Percentiles rank a stretch among this genome's conserved stretches.
Evolutionary conservation across 2,329 filamentous ascomycete genomes (phyloP).

Genomic region (Phyllachora maydis): DNA sequence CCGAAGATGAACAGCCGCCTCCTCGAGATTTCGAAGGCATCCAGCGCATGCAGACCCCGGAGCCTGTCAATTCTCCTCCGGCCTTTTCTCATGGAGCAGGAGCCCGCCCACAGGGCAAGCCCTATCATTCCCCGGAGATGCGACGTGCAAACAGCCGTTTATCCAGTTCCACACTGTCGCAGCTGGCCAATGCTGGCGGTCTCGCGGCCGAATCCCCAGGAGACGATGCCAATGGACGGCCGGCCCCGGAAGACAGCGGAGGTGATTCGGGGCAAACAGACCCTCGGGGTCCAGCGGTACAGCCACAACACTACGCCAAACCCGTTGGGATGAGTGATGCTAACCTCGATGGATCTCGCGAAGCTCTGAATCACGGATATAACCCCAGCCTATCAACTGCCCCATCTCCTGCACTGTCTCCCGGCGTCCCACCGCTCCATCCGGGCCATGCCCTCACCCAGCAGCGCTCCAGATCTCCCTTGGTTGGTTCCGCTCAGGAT

Average conservation of each 20-base stretch:
- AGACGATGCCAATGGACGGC: constrained; percentile 10
- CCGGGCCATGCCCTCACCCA: constrained; percentile 17
- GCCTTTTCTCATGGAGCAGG: constrained; percentile 59
- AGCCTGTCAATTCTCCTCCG: constrained; percentile 60
- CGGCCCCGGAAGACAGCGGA: constrained; percentile 11
- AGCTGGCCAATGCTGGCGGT: constrained; percentile 52
- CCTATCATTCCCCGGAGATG: constrained; percentile 56
- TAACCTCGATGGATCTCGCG: constrained; percentile 31
- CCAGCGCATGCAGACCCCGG: constrained; percentile 39
- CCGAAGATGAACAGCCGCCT: constrained; percentile 31
- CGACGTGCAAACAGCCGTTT: constrained; percentile 68
- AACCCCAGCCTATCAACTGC: no score
- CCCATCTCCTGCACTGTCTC: constrained; percentile 10
- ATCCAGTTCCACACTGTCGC: constrained; percentile 60
- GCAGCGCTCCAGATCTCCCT: constrained; percentile 22
- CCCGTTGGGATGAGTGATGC: constrained; percentile 27
- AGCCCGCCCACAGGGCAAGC: constrained; percentile 45
- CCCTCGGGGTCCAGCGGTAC: constrained; percentile 25
- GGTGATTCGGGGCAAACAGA: constrained; percentile 12
- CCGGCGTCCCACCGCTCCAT: constrained; percentile 18
- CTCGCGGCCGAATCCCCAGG: constrained; percentile 16
- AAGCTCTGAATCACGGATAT: constrained; percentile 24
- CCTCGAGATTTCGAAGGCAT: constrained; percentile 26
- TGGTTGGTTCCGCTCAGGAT: no score
- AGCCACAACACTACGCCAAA: constrained; percentile 23